phyloP scores from a whole-genome alignment of 495 filamentous ascomycete genomes.

The Collariella sp. region DNA sequence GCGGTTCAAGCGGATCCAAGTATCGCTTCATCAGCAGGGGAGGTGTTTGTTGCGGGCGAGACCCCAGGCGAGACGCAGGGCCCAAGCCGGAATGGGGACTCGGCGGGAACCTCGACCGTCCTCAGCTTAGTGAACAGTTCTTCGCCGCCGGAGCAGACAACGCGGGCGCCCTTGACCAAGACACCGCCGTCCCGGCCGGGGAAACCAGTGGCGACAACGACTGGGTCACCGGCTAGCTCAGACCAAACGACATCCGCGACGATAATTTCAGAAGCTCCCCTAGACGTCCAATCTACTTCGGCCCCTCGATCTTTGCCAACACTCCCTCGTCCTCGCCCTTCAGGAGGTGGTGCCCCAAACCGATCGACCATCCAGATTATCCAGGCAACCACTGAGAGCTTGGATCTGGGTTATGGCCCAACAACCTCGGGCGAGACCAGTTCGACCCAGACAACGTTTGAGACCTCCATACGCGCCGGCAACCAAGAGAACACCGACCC shows the following conservation, averaged over 20 bases:
- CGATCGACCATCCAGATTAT: not conserved
- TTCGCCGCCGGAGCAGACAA: slow-evolving; percentile 16
- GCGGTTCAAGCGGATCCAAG: not conserved
- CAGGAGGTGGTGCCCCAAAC: not conserved
- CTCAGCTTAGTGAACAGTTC: slow-evolving; percentile 3
- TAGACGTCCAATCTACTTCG: not conserved
- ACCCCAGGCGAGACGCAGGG: slow-evolving; percentile 13
- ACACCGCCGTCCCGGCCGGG: not conserved
- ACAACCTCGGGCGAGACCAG: not conserved
- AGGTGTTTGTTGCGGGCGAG: slow-evolving; percentile 11
- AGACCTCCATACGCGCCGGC: slow-evolving; percentile 1
- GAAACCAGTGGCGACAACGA: not conserved
- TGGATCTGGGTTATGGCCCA: slow-evolving; percentile 3
- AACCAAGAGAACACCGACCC: slow-evolving; percentile 9
- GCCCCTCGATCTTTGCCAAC: not conserved
- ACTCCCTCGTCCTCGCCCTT: slow-evolving; percentile 3
- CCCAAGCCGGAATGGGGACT: slow-evolving; percentile 9
- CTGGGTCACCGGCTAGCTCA: not conserved
- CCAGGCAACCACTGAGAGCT: not conserved
- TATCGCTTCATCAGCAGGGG: slow-evolving; percentile 1
- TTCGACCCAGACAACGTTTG: not conserved
- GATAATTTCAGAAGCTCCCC: not conserved
- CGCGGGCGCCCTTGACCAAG: not conserved
- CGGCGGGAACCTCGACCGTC: slow-evolving; percentile 10
- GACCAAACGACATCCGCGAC: not conserved